Evolutionary conservation across 129 eudicot species (phyloP), one percentile per base, ranked within the genome.

Genomic region (Flaveria linearis): DNA sequence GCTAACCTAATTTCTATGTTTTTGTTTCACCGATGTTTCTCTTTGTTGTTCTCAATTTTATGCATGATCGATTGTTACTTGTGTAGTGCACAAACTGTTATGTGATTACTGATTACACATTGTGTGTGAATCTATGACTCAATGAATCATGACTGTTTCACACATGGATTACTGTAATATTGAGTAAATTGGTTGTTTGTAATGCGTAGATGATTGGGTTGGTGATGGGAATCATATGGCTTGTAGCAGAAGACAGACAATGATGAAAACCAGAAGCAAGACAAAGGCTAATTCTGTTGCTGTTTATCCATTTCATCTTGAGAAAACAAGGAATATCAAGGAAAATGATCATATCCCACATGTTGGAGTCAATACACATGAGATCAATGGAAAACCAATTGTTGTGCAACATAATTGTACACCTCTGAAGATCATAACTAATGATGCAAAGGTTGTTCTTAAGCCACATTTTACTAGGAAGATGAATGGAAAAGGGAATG

Each of bases 141-240:
- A 70, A 2, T 57, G 76, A 56, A 30, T 45, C 16, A 70, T 30
- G 53, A 49, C 8, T 69, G 39, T 69, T 30, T 70, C 23, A 14
- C 30, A 25, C 42, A 50, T 63, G 4, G 22, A 62, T 71, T 22
- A 47, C 33, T 17, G 43, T 15, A 33, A 65, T 57, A 15, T 39
- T 45, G 64, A 52, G 61, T 80, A 65, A 14, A 41, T 51, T 71
- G 14, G 0, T 23, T 55, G 13, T 47, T 50, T 62, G 51, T 41
- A 30, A 67, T 36, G 25, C 67, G 20, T 72, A 89, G 88, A 71
- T 76, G 63, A 77, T 51, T 47, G 30, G 42, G 72, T 47, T 50
- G 71, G 50, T 73, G 80, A 74, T 26, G 76, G 69, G 76, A 56
- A 68, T 47, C 73, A 28, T 51, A 60, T 71, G 51, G 65, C 71